phyloP scores from a whole-genome alignment of 495 filamentous ascomycete genomes.

The Aspergillus affinis region DNA sequence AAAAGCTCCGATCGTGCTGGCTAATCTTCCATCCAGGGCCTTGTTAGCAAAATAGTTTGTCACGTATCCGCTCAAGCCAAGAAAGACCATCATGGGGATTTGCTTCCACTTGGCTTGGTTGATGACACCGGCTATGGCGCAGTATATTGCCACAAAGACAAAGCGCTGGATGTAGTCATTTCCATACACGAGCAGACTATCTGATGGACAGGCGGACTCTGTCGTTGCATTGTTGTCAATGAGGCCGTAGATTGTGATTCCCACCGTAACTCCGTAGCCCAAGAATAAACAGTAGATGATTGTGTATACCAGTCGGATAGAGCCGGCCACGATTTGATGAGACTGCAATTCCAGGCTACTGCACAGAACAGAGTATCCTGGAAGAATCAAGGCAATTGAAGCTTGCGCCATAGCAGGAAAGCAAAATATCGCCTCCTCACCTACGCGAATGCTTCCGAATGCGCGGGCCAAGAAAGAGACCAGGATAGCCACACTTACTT shows the following conservation, averaged over 20 bases:
- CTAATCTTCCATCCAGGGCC: slow-evolving; percentile 68
- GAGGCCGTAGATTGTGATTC: slow-evolving; percentile 83
- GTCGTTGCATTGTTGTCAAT: slow-evolving; percentile 72
- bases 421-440: slow-evolving; percentile 64
- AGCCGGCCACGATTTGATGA: slow-evolving; percentile 78
- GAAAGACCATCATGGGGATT: slow-evolving; percentile 72
- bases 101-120: slow-evolving; percentile 88
- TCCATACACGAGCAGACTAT: slow-evolving; percentile 35
- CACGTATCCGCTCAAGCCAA: slow-evolving; percentile 74
- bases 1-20: slow-evolving; percentile 79
- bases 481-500: slow-evolving; percentile 76
- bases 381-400: slow-evolving; percentile 85
- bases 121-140: slow-evolving; percentile 73
- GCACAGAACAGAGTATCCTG: slow-evolving; percentile 78
- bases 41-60: slow-evolving; percentile 73
- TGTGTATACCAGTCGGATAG: slow-evolving; percentile 87
- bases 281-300: slow-evolving; percentile 93
- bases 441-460: slow-evolving; percentile 67
- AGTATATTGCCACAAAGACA: slow-evolving; percentile 68
- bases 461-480: slow-evolving; percentile 81
- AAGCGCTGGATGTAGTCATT: slow-evolving; percentile 46
- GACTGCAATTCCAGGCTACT: slow-evolving; percentile 83
- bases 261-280: slow-evolving; percentile 93
- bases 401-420: slow-evolving; percentile 86
- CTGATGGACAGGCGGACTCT: slow-evolving; percentile 56